Base-by-base conservation (phyloP, 331 rosid genomes). In the Rosa hybrid region DNA sequence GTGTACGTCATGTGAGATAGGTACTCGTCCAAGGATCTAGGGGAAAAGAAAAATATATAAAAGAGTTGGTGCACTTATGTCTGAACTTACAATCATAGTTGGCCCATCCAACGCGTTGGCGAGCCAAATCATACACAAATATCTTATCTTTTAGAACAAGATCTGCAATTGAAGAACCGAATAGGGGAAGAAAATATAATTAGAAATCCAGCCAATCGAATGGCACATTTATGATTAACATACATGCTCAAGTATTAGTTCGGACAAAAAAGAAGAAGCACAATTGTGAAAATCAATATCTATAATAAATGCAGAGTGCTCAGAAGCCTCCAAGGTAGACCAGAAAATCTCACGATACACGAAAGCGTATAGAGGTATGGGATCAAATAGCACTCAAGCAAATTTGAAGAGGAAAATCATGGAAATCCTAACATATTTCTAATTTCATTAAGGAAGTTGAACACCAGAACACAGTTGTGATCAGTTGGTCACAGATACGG, bases 61-160 rank as follows among this genome's bases (percentile, higher is more conserved):
- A 38, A 53, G 69, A 18, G 38, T 75, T 54, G 17, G 68, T 13
- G 65, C 81, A 21, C 30, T 65, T 0, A 21, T 56, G 16, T 34
- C 65, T 56, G 39, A 82, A 83, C 97, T 94, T 86, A 94, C 98
- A 94, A 68, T 94, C 97, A 53, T 92, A 94, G 84, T 86, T 86
- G 1, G 97, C 86, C 98, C 98, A 94, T 78, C 98, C 98, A 60
- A 94, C 74, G 75, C 88, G 88, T 86, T 88, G 95, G 68, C 60
- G 94, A 79, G 90, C 97, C 34, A 94, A 84, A 81, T 94, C 98
- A 45, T 92, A 92, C 56, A 89, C 97, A 71, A 95, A 25, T 71
- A 94, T 94, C 95, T 92, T 94, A 79, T 94, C 98, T 89, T 94
- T 94, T 25, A 94, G 82, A 77, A 94, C 91, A 77, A 94, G 94